Percentiles rank a stretch among this genome's conserved stretches.
Conservation (phyloP, 441 rosid genomes). For the Syzygium malaccense region DNA sequence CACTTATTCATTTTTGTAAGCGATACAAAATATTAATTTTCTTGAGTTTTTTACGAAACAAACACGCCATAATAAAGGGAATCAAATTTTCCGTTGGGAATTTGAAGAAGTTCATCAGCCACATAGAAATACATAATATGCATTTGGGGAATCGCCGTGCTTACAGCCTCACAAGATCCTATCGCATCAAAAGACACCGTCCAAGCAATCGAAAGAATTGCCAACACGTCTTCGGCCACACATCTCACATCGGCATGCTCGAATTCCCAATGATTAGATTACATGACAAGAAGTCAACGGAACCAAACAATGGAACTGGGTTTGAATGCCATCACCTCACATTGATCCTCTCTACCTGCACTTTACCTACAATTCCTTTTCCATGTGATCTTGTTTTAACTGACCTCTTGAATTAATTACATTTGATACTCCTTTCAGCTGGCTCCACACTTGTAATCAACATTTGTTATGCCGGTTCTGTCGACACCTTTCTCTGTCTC, state of each 20-base stretch:
- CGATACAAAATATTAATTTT: accelerated
- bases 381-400: neutral
- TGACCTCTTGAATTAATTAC: neutral
- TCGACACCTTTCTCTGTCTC: neutral
- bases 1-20: neutral
- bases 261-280: neutral
- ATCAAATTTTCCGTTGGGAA: neutral
- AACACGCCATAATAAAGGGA: neutral
- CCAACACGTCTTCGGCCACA: neutral
- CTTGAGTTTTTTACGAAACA: neutral
- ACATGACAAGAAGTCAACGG: neutral
- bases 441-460: neutral
- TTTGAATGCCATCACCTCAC: neutral
- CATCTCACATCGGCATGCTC: neutral
- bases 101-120: neutral
- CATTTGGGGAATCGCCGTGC: neutral
- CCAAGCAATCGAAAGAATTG: neutral
- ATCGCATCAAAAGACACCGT: neutral
- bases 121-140: neutral
- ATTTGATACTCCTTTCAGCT: neutral
- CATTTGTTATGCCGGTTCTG: accelerated
- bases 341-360: neutral
- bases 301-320: neutral
- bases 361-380: neutral
- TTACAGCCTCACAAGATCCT: neutral